These are phyloP conservation scores for Sinapis alba DNA, from an alignment of 441 rosid genomes.

Conservation along the genomic window DNA sequence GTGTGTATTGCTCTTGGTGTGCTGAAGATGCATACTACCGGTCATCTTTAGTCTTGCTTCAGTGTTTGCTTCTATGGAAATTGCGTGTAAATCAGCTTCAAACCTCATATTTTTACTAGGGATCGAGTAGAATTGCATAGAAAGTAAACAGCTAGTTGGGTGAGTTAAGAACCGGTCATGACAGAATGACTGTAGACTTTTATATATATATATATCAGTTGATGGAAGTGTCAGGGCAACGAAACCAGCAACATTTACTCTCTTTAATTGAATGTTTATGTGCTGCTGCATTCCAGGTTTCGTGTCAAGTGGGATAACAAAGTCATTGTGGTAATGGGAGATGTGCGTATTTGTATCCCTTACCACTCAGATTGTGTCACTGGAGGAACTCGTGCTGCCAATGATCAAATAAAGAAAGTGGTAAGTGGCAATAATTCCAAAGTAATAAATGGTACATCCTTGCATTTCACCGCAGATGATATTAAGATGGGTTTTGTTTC, in stretches of 20 bases:
- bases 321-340: slow-evolving; percentile 67
- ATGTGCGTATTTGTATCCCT: slow-evolving; percentile 65
- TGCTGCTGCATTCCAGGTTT: neutral
- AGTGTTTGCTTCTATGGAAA: neutral
- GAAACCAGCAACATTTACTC: neutral
- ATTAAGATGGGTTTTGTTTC: slow-evolving; percentile 6
- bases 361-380: neutral
- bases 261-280: neutral
- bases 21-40: neutral
- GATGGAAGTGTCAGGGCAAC: neutral
- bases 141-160: neutral
- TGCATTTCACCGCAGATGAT: neutral
- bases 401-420: neutral
- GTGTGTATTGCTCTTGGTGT: neutral
- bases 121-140: neutral
- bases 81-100: neutral
- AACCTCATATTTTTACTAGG: neutral
- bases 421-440: neutral
- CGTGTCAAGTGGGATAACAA: slow-evolving; percentile 49
- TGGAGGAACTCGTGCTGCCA: neutral
- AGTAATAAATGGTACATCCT: neutral
- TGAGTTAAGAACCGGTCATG: neutral
- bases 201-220: neutral
- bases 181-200: neutral
- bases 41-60: neutral